Base-by-base conservation (phyloP, 257 asterid genomes). In the Linaria vulgaris region DNA sequence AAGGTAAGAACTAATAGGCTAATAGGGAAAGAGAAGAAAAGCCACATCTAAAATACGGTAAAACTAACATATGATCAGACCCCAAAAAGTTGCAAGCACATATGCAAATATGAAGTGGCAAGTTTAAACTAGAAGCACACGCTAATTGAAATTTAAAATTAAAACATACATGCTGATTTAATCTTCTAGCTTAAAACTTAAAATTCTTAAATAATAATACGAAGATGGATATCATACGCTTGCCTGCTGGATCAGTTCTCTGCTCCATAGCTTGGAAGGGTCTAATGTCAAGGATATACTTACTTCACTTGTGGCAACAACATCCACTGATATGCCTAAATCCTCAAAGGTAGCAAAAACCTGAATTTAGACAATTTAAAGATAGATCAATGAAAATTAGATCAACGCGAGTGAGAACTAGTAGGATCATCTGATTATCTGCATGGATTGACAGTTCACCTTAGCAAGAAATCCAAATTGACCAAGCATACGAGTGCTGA, bases 171-270 rank as follows among this genome's bases (percentile, higher is more conserved):
- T n/a, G n/a, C n/a, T n/a, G n/a, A n/a, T n/a, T n/a, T n/a, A n/a
- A n/a, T n/a, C n/a, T 56, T 47, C 50, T 6, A 16, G 12, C 25
- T 31, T 6, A 15, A 5, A 46, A 46, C 25, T 20, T 58, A 21
- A 67, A 17, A 31, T 43, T 38, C 34, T 27, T 65, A 72, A 55
- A 34, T 1, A 34, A 34, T 7, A 60, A 17, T 47, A 64, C 20
- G 53, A 66, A 74, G 76, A 49, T 30, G 5, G 49, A 66, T 27
- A 63, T 76, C 79, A 45, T 73, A 79, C 69, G 67, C 87, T 85
- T 82, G 95, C 96, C 96, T 90, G 96, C 92, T 83, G 90, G 81
- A 87, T 83, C 69, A 90, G 79, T 80, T 87, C 97, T 79, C 96
- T 79, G 75, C 95, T 87, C 97, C 97, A 90, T 48, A 90, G 86